Conservation (phyloP, 176 grass and related monocot species). For the Cenchrus americanus region DNA sequence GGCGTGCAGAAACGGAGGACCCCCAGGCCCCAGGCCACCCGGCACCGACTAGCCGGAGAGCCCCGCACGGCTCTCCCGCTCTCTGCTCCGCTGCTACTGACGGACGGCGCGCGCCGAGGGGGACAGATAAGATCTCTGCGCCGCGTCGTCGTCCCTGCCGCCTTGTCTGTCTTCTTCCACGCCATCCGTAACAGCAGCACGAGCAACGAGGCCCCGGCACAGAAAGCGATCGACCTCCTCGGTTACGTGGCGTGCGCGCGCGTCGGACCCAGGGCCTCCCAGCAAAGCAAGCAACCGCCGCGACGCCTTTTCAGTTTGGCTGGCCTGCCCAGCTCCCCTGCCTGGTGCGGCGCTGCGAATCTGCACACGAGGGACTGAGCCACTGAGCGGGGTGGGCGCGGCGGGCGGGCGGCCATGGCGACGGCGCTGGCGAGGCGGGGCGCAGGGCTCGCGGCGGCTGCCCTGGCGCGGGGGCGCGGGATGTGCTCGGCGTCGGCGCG, state of each 20-base stretch:
- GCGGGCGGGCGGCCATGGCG: not conserved
- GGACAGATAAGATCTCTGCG: not conserved
- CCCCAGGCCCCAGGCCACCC: too few species aligned
- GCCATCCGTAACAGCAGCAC: not conserved
- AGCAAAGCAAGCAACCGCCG: not conserved
- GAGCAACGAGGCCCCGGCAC: not conserved
- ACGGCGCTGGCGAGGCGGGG: conserved; percentile 9
- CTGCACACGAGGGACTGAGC: not conserved
- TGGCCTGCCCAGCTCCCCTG: too few species aligned
- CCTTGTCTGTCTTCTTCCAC: not conserved
- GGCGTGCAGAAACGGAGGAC: too few species aligned
- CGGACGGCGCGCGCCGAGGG: not conserved
- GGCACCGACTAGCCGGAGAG: not conserved
- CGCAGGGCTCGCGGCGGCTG: conserved; percentile 23
- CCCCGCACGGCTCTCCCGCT: conserved; percentile 2
- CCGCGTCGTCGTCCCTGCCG: not conserved
- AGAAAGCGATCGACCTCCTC: not conserved
- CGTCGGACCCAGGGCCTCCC: not conserved
- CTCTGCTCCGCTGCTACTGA: not conserved
- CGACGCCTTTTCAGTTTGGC: not conserved
- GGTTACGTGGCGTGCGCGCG: not conserved
- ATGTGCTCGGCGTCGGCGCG: conserved; percentile 41
- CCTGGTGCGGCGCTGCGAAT: not conserved
- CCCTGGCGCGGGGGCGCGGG: conserved; percentile 43
- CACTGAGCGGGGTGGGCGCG: not conserved